phyloP scores from a whole-genome alignment of 345 rosid genomes.

The Euphorbia lathyris region DNA sequence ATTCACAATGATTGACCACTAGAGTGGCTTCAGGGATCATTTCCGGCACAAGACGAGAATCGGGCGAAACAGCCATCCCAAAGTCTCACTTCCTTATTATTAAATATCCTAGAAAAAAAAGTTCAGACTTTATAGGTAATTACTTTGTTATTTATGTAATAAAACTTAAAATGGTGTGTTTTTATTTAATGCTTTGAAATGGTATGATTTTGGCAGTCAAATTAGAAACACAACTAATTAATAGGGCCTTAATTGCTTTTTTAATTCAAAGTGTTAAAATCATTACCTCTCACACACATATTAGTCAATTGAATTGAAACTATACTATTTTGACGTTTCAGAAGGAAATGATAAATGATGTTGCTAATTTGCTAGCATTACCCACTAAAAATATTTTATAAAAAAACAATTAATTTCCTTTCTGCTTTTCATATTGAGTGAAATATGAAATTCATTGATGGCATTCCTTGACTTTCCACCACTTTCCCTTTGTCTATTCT shows the following conservation, averaged over 20 bases:
- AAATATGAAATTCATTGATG: background rate
- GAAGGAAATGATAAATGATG: background rate
- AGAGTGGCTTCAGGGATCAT: no score
- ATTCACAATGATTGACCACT: no score
- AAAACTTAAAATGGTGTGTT: no score
- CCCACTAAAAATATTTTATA: background rate
- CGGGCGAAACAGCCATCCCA: no score
- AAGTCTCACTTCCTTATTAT: no score
- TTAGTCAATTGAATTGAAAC: no score
- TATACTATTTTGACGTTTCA: no score
- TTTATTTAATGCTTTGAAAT: no score
- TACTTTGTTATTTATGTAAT: no score
- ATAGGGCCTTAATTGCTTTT: background rate
- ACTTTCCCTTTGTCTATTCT: background rate
- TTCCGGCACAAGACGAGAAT: no score
- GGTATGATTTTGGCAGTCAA: background rate
- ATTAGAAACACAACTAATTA: background rate
- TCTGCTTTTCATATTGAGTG: background rate
- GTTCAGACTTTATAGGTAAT: no score
- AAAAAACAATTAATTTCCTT: background rate
- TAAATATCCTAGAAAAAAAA: no score
- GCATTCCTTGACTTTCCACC: background rate
- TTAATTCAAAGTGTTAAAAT: background rate
- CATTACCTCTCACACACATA: background rate
- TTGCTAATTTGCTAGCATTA: constrained; percentile 1